phyloP scores from a whole-genome alignment of 2,329 filamentous ascomycete genomes.

The Verruconis gallopava region DNA sequence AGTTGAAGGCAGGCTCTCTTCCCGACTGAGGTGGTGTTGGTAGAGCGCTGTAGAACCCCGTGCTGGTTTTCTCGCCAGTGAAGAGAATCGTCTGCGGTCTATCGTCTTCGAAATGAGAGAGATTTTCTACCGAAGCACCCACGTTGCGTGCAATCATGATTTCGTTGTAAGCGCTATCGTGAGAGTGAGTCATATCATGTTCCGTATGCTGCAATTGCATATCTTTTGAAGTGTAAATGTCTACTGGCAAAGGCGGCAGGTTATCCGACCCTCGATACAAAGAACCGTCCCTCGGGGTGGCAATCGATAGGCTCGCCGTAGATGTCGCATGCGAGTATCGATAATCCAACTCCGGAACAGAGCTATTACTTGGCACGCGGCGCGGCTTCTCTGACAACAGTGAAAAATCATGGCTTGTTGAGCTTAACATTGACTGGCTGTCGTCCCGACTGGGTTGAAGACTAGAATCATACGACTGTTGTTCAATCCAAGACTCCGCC shows the following conservation, averaged over 20 bases:
- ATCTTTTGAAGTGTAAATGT: not conserved
- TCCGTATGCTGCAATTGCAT: slow-evolving; percentile 1
- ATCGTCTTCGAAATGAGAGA: not conserved
- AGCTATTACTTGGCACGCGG: slow-evolving; percentile 18
- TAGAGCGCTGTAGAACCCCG: too few relatives aligned
- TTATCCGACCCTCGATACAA: slow-evolving; percentile 1
- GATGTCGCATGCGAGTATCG: slow-evolving; percentile 23
- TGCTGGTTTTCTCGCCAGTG: too few relatives aligned
- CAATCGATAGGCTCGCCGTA: slow-evolving; percentile 12
- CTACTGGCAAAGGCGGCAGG: not conserved
- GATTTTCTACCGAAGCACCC: not conserved
- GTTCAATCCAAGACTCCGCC: not conserved
- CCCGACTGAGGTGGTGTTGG: too few relatives aligned
- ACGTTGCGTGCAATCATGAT: not conserved
- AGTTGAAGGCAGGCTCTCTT: too few relatives aligned
- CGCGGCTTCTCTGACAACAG: slow-evolving; percentile 18
- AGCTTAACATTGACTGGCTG: slow-evolving; percentile 6
- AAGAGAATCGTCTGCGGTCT: not conserved
- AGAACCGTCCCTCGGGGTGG: slow-evolving; percentile 6
- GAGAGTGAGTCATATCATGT: not conserved
- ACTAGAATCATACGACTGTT: slow-evolving; percentile 1
- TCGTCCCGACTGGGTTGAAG: not conserved
- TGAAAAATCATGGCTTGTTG: slow-evolving; percentile 10
- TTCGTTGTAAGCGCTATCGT: too few relatives aligned
- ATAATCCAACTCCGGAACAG: slow-evolving; percentile 22